Conservation (phyloP, 805 yeast genomes). For the Ascoidea tarda region DNA sequence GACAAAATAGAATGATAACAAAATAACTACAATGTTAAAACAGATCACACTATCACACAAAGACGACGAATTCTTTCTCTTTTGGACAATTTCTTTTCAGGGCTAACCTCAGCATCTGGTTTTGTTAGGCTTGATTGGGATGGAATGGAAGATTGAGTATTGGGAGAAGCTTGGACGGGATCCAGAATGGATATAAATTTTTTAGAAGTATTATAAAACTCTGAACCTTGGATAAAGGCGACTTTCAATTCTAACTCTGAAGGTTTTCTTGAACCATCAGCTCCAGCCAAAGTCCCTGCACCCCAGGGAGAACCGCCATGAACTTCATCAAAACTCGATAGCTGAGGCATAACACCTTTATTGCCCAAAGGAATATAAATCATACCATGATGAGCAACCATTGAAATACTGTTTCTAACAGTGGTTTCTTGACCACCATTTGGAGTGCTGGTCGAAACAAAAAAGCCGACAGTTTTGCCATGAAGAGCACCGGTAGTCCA, state of each 20-base stretch:
- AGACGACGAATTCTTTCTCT: too few species aligned
- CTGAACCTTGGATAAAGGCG: constrained; percentile 54
- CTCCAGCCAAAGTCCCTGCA: constrained; percentile 65
- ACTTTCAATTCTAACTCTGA: constrained; percentile 46
- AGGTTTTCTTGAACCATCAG: constrained; percentile 64
- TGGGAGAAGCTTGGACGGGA: too few species aligned
- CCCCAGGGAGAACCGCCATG: constrained; percentile 88
- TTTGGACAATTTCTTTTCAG: too few species aligned
- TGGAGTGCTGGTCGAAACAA: constrained; percentile 50
- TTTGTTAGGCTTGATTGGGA: too few species aligned
- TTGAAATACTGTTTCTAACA: constrained; percentile 39
- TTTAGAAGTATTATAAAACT: constrained; percentile 35
- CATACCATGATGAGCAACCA: constrained; percentile 65
- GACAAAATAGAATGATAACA: too few species aligned
- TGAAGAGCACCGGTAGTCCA: constrained; percentile 60
- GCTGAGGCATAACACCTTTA: constrained; percentile 36
- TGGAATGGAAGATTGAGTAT: too few species aligned
- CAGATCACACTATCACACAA: too few species aligned
- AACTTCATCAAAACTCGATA: constrained; percentile 45
- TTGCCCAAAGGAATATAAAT: constrained; percentile 69
- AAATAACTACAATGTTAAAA: too few species aligned
- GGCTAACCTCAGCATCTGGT: too few species aligned
- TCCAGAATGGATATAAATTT: constrained; percentile 14
- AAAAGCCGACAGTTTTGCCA: constrained; percentile 66
- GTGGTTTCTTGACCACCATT: constrained; percentile 78